Percentiles rank a stretch among this genome's conserved stretches.
Conservation (phyloP, 495 filamentous ascomycete species). For the Penicillium goetzii region DNA sequence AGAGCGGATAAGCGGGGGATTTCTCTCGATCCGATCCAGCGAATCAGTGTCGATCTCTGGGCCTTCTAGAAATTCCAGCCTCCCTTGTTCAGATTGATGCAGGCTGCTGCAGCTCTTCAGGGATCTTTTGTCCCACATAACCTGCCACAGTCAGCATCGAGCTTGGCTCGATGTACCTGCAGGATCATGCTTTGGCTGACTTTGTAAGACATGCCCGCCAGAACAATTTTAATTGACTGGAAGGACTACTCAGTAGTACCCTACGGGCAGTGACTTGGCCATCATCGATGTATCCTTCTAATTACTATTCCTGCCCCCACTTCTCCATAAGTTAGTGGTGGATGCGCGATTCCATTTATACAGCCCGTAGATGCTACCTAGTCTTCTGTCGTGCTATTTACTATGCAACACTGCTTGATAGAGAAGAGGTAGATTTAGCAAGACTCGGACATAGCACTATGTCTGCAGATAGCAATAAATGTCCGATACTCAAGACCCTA, state of each 20-base stretch:
- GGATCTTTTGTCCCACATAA: slow-evolving; percentile 1
- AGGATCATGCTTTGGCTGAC: background rate
- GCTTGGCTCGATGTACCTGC: background rate
- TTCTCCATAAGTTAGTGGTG: too few relatives aligned
- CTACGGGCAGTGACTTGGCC: too few relatives aligned
- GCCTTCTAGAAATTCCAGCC: slow-evolving; percentile 6
- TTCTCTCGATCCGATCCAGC: slow-evolving; percentile 9
- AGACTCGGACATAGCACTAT: too few relatives aligned
- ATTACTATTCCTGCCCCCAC: too few relatives aligned
- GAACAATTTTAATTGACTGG: background rate
- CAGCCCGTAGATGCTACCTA: too few relatives aligned
- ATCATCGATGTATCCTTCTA: too few relatives aligned
- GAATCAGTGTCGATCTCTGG: background rate
- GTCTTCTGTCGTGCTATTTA: too few relatives aligned
- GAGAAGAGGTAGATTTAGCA: too few relatives aligned
- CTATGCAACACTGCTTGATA: too few relatives aligned
- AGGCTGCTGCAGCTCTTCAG: background rate
- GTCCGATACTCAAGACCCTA: too few relatives aligned
- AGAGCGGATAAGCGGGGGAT: slow-evolving; percentile 7
- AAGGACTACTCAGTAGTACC: background rate
- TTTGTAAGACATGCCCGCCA: background rate
- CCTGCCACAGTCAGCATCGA: background rate
- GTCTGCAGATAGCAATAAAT: too few relatives aligned
- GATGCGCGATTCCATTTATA: too few relatives aligned
- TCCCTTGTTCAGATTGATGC: background rate